Evolutionary conservation across 2,329 filamentous ascomycete species (phyloP).

Genomic region (Leptographium galeiforme): DNA sequence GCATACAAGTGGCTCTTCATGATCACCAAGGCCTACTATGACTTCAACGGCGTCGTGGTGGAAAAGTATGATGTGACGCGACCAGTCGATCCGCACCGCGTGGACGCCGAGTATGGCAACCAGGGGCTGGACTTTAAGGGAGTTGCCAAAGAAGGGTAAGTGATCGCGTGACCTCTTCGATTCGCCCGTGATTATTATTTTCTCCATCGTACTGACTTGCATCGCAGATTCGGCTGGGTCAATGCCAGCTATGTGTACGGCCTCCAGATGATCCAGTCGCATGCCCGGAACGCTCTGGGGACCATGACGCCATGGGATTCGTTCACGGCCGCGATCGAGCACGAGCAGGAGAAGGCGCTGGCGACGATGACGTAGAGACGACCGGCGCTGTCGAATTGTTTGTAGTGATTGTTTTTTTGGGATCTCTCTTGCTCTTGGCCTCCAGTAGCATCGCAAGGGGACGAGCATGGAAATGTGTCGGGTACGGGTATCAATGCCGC

Average conservation of each 20-base stretch:
- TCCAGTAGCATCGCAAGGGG: no score
- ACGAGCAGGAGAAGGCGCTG: slow-evolving; percentile 39
- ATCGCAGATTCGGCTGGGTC: slow-evolving; percentile 83
- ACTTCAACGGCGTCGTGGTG: slow-evolving; percentile 95
- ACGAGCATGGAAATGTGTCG: no score
- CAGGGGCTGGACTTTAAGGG: slow-evolving; percentile 93
- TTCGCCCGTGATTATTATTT: neutral
- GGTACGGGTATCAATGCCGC: no score
- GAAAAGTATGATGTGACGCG: slow-evolving; percentile 98
- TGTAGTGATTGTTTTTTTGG: no score
- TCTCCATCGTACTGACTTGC: slow-evolving; percentile 15
- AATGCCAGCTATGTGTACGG: slow-evolving; percentile 97
- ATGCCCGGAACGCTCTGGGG: slow-evolving; percentile 79
- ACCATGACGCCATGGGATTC: slow-evolving; percentile 78
- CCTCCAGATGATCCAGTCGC: slow-evolving; percentile 72
- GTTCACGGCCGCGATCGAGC: slow-evolving; percentile 55
- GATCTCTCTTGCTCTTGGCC: neutral
- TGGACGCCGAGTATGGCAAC: slow-evolving; percentile 95
- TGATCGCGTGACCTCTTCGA: slow-evolving; percentile 14
- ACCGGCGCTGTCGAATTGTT: no score
- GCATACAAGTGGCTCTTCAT: slow-evolving; percentile 97
- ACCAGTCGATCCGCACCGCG: slow-evolving; percentile 78
- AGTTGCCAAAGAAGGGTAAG: slow-evolving; percentile 89
- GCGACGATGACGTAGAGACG: slow-evolving; percentile 23
- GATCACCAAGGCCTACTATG: slow-evolving; percentile 96